Conservation (phyloP, 768 basidiomycete genomes). For the Cyclocybe aegerita region DNA sequence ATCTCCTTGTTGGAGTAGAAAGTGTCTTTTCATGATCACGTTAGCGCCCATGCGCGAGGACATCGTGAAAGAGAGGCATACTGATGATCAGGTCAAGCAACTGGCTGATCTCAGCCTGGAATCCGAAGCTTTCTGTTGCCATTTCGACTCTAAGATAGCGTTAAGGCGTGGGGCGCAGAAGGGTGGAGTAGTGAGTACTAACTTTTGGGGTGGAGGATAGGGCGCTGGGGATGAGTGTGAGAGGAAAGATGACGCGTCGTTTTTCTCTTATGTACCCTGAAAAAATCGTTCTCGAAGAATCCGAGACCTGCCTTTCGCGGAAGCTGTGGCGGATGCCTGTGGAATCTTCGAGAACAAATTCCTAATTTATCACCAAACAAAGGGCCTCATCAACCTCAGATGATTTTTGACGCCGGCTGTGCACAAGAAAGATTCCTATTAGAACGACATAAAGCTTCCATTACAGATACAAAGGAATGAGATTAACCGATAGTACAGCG, state of each 20-base stretch:
- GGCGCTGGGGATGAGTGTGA: constrained; percentile 21
- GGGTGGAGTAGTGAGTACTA: constrained; percentile 8
- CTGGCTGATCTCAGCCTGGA: constrained; percentile 99
- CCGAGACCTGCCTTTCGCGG: constrained; percentile 46
- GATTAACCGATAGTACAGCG: neutral
- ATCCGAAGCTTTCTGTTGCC: constrained; percentile 88
- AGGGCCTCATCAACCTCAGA: constrained; percentile 1
- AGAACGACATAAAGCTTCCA: neutral
- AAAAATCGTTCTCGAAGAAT: constrained; percentile 49
- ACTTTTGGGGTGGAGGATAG: constrained; percentile 20
- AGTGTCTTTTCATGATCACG: constrained; percentile 61
- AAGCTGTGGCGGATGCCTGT: constrained; percentile 23
- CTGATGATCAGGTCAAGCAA: constrained; percentile 98
- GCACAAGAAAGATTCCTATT: no score
- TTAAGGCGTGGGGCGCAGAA: constrained; percentile 2
- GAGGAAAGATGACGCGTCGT: constrained; percentile 24
- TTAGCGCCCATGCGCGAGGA: constrained; percentile 3
- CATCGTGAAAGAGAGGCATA: constrained; percentile 36
- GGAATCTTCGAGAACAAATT: constrained; percentile 44
- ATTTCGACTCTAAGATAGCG: constrained; percentile 35
- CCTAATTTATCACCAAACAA: constrained; percentile 10
- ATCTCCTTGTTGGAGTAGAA: constrained; percentile 99
- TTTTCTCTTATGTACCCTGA: constrained; percentile 35
- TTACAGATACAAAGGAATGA: neutral
- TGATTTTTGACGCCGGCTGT: constrained; percentile 4